A percentile compares a stretch with the other conserved stretches of the same genome.
phyloP scores from a whole-genome alignment of 1,284 basidiomycete genomes.

The Heterobasidion parviporum region DNA sequence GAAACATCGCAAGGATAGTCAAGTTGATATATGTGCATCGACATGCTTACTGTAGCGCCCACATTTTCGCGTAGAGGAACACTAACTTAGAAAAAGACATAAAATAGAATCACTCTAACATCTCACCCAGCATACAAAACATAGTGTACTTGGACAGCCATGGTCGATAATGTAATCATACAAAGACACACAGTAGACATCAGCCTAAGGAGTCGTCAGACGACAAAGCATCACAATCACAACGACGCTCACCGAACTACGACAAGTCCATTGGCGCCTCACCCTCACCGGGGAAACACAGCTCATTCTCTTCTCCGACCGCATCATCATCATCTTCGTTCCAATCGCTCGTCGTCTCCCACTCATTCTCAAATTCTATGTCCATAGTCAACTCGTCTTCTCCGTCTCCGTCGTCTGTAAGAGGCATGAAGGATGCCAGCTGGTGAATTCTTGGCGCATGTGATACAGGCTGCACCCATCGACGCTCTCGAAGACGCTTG shows the following conservation, averaged over 20 bases:
- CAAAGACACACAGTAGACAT: too few relatives aligned
- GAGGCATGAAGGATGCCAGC: slow-evolving; percentile 51
- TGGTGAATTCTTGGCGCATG: slow-evolving; percentile 36
- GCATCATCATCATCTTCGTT: slow-evolving; percentile 83
- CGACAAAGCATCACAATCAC: too few relatives aligned
- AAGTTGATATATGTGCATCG: too few relatives aligned
- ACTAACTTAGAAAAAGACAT: too few relatives aligned
- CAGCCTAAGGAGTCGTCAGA: too few relatives aligned
- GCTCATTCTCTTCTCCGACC: slow-evolving; percentile 54
- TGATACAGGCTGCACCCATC: slow-evolving; percentile 82
- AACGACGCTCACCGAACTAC: slow-evolving; percentile 12
- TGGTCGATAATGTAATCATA: too few relatives aligned
- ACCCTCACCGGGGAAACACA: slow-evolving; percentile 49
- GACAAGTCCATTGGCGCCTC: slow-evolving; percentile 50
- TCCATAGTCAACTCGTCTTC: slow-evolving; percentile 57
- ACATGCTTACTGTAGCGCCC: too few relatives aligned
- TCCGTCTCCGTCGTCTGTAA: slow-evolving; percentile 35
- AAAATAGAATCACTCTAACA: too few relatives aligned
- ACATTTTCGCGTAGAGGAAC: too few relatives aligned
- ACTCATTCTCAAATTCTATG: slow-evolving; percentile 88
- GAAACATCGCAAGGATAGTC: too few relatives aligned
- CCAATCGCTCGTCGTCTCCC: slow-evolving; percentile 86
- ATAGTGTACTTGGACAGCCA: too few relatives aligned
- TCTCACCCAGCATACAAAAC: too few relatives aligned
- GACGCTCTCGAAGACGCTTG: slow-evolving; percentile 84